Evolutionary conservation across 139 green algal species (phyloP).

Genomic region (Chlamydomonas schloesseri): DNA sequence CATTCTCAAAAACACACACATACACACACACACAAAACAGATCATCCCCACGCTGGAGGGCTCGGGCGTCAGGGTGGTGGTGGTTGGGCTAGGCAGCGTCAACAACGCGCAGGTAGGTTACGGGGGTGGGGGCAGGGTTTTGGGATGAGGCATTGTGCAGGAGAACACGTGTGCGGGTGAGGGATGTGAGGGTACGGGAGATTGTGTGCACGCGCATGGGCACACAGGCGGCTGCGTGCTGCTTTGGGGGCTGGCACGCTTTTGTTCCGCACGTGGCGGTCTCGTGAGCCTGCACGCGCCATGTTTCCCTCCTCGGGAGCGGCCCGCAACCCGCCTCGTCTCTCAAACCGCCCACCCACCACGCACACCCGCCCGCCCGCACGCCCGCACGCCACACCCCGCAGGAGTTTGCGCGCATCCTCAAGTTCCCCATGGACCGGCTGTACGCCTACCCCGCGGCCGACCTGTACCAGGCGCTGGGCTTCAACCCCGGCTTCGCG

Average conservation of each 20-base stretch:
- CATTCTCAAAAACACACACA: too few relatives aligned
- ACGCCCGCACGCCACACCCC: not conserved
- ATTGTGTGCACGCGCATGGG: too few relatives aligned
- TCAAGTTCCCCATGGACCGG: slow-evolving; percentile 67
- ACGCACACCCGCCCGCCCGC: too few relatives aligned
- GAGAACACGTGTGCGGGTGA: too few relatives aligned
- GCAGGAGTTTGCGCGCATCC: slow-evolving; percentile 69
- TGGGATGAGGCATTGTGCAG: not conserved
- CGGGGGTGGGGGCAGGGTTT: not conserved
- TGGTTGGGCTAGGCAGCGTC: slow-evolving; percentile 66
- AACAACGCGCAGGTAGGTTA: slow-evolving; percentile 59
- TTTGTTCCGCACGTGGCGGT: too few relatives aligned
- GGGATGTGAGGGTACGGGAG: too few relatives aligned
- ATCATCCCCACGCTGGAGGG: slow-evolving; percentile 55
- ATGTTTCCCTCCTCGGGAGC: too few relatives aligned
- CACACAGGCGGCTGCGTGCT: too few relatives aligned
- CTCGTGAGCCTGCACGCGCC: too few relatives aligned
- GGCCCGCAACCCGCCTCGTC: too few relatives aligned
- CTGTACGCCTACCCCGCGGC: slow-evolving; percentile 74
- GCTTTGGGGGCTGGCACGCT: too few relatives aligned
- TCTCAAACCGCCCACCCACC: not conserved
- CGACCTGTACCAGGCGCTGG: slow-evolving; percentile 64
- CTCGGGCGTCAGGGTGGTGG: slow-evolving; percentile 62
- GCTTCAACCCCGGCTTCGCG: slow-evolving; percentile 60
- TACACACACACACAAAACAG: not conserved